Evolutionary conservation across 1,284 basidiomycete species (phyloP), one percentile per base, ranked within the genome.

Genomic region (Austroboletus novae-zelandiae): DNA sequence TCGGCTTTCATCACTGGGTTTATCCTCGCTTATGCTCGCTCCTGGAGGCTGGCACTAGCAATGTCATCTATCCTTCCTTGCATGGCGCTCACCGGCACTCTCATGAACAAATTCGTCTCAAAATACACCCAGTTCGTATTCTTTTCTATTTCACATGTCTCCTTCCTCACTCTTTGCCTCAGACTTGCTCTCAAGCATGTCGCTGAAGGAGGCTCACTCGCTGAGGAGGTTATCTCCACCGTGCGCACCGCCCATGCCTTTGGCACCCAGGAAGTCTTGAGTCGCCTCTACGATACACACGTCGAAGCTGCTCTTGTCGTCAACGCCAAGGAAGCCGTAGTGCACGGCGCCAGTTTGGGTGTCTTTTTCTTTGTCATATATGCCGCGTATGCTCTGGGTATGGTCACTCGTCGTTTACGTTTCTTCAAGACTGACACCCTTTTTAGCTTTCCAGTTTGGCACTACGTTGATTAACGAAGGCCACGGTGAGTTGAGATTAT

Each of bases 181-280:
- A 86, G 76, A 65, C 55, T 74, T 40, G 81, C 88, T 25, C 79
- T 96, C 47, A 82, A 87, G 51, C 74, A 86, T 50, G 81, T 96
- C 31, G 91, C 93, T 3, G 83, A 88, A 23, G 89, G 87, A 20
- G 94, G 95, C 36, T 86, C 81, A 4, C 70, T 98, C 15, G 95
- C 96, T 0, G 97, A 99, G 71, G 97, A 99, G 68, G 91, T 93
- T 59, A 90, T 99, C 50, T 88, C 90, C 1, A 91, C 89, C 18
- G 71, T 96, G 37, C 86, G 94, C 17, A 94, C 90, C 3, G 86
- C 92, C 1, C 93, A 98, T 57, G 95, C 96, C 0, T 99, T 99
- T 61, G 93, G 92, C 44, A 89, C 87, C 1, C 90, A 94, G 70
- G 71, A 66, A 10, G 75, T 79, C 17, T 77, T 98, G 30, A 66